These are phyloP conservation scores for Nelumbo lutea DNA, from an alignment of 164 flowering plant species.

Conservation along the genomic window DNA sequence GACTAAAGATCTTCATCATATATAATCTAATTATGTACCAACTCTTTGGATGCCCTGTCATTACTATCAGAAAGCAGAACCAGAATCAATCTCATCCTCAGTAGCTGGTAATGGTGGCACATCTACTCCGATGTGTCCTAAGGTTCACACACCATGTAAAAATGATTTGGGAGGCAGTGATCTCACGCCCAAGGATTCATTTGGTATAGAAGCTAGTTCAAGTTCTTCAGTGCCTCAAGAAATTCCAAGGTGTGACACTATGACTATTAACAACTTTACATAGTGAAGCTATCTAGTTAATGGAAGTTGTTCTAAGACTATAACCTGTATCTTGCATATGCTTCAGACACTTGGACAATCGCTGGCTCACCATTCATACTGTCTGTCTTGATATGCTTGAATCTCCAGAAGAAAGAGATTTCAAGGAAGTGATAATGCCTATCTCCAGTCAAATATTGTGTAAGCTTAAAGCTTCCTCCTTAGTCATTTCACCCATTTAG, in stretches of 20 bases:
- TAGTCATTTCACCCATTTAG: background rate
- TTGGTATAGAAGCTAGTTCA: constrained; percentile 18
- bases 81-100: constrained; percentile 8
- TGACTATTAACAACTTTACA: background rate
- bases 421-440: constrained; percentile 19
- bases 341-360: constrained; percentile 37
- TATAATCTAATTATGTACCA: background rate
- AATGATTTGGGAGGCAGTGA: constrained; percentile 11
- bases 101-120: constrained; percentile 16
- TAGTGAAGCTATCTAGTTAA: constrained; percentile 1
- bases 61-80: constrained; percentile 14
- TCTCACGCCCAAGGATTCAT: constrained; percentile 22
- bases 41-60: background rate
- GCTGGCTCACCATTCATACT: constrained; percentile 57
- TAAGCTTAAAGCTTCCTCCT: constrained; percentile 23
- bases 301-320: background rate
- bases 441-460: constrained; percentile 21
- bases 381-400: constrained; percentile 42
- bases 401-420: constrained; percentile 35
- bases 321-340: constrained; percentile 8
- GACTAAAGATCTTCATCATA: background rate
- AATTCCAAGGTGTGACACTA: constrained; percentile 27
- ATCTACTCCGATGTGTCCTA: constrained; percentile 10
- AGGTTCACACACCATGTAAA: constrained; percentile 25
- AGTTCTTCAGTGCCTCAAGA: constrained; percentile 26